Evolutionary conservation across 495 filamentous ascomycete species (phyloP), one percentile per base, ranked within the genome.

Genomic region (Penicillium canariense): DNA sequence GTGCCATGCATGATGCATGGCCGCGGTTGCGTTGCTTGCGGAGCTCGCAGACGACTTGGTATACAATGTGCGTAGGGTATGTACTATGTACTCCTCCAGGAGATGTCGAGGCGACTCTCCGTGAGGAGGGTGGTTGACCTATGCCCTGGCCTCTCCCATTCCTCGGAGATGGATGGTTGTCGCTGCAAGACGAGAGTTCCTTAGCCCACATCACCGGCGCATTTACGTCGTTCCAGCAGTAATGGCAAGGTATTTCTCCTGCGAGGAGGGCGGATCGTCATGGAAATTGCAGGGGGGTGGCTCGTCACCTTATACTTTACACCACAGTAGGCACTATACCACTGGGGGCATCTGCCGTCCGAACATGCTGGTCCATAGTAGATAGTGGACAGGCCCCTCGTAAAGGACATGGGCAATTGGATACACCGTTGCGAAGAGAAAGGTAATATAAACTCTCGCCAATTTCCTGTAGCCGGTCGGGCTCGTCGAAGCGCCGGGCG

Each of bases 1-100:
- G 47, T 55, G 51, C 51, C 34, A 47, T 59, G 56, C 56, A 59
- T 50, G n/a, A 59, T 59, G 51, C 56, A 59, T 59, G 34, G 51
- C 17, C 47, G 51, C 47, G 51, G 47, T 50, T 14, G 46, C 7
- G 39, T 28, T 30, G 14, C 25, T 27, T 26, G n/a, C n/a, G n/a
- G n/a, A n/a, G n/a, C n/a, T n/a, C n/a, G n/a, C n/a, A n/a, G n/a
- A n/a, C n/a, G n/a, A n/a, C n/a, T n/a, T n/a, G n/a, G n/a, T n/a
- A n/a, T n/a, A n/a, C n/a, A n/a, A n/a, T n/a, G n/a, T n/a, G n/a
- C n/a, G n/a, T n/a, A n/a, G n/a, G n/a, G n/a, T n/a, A n/a, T n/a
- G n/a, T n/a, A n/a, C n/a, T n/a, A n/a, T n/a, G n/a, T n/a, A n/a
- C n/a, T n/a, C n/a, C n/a, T n/a, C n/a, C n/a, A n/a, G n/a, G n/a